Conservation (phyloP, 345 rosid species). For the Syzygium aromaticum region DNA sequence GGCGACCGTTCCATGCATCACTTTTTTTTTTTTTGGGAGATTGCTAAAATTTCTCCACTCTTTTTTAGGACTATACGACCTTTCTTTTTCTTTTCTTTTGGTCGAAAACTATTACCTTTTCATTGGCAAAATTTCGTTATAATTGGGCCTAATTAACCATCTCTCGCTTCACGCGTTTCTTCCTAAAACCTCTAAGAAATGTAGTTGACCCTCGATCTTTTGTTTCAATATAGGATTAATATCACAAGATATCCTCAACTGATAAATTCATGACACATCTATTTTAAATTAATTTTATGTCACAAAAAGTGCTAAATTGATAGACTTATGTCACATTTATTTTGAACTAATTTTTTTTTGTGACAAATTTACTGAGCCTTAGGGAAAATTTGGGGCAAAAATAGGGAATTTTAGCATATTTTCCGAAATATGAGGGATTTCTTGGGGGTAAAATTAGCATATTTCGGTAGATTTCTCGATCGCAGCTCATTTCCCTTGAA, state of each 20-base stretch:
- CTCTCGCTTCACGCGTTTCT: background rate
- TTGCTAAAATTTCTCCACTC: background rate
- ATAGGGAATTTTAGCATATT: background rate
- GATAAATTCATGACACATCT: no score
- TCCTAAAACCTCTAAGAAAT: background rate
- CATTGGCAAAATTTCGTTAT: background rate
- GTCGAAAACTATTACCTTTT: no score
- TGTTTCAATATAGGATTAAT: background rate
- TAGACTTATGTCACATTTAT: fast-evolving
- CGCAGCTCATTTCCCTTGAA: background rate
- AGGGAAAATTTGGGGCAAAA: no score
- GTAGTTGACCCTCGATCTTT: background rate
- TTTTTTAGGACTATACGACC: background rate
- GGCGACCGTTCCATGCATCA: background rate
- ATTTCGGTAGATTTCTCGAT: background rate
- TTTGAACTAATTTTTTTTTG: background rate
- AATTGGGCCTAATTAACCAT: background rate
- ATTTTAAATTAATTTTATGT: no score
- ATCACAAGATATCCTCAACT: background rate
- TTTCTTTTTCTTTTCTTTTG: no score
- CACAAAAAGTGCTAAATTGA: background rate
- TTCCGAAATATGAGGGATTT: background rate
- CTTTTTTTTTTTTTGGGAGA: background rate
- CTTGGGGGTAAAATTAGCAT: no score
- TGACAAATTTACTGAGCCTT: background rate